phyloP scores from a whole-genome alignment of 2,329 filamentous ascomycete genomes.

The Alternaria hordeiaustralica region DNA sequence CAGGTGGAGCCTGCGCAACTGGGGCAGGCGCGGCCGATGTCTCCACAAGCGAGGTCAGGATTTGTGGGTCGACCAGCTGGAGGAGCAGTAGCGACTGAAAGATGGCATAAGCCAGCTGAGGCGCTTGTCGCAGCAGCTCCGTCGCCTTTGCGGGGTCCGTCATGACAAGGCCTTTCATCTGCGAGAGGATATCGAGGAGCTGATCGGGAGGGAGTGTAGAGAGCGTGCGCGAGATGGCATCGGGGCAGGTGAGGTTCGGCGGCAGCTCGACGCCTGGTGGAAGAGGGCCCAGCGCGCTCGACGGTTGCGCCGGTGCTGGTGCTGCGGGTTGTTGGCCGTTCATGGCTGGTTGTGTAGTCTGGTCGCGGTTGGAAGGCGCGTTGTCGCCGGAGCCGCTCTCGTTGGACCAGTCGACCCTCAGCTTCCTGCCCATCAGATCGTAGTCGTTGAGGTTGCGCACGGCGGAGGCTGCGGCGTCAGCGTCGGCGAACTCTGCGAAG shows the following conservation, averaged over 20 bases:
- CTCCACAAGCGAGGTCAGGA: conserved; percentile 82
- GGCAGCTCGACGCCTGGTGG: conserved; percentile 85
- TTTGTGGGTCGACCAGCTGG: conserved; percentile 85
- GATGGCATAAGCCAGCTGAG: conserved; percentile 91
- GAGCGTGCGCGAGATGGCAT: conserved; percentile 91
- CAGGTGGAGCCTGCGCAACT: conserved; percentile 46
- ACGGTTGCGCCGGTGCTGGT: conserved; percentile 47
- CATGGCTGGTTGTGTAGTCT: conserved; percentile 47
- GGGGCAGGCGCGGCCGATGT: conserved; percentile 41
- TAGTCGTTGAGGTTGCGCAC: conserved; percentile 95
- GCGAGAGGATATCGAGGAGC: conserved; percentile 88
- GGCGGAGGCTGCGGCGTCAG: conserved; percentile 88
- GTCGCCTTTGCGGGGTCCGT: conserved; percentile 82
- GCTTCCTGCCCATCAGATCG: conserved; percentile 92
- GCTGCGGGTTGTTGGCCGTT: conserved; percentile 44
- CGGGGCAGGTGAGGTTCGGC: conserved; percentile 80
- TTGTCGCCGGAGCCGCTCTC: conserved; percentile 75
- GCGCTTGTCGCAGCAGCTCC: conserved; percentile 84
- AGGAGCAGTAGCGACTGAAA: conserved; percentile 94
- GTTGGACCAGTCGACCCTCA: conserved; percentile 95
- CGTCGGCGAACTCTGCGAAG: conserved; percentile 93
- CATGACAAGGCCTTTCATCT: conserved; percentile 91
- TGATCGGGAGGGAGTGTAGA: conserved; percentile 85
- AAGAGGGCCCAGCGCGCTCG: conserved; percentile 73
- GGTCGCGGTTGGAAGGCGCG: conserved; percentile 54